Evolutionary conservation across 2,329 filamentous ascomycete genomes (phyloP).

Genomic region (Ceratocystis harringtonii): DNA sequence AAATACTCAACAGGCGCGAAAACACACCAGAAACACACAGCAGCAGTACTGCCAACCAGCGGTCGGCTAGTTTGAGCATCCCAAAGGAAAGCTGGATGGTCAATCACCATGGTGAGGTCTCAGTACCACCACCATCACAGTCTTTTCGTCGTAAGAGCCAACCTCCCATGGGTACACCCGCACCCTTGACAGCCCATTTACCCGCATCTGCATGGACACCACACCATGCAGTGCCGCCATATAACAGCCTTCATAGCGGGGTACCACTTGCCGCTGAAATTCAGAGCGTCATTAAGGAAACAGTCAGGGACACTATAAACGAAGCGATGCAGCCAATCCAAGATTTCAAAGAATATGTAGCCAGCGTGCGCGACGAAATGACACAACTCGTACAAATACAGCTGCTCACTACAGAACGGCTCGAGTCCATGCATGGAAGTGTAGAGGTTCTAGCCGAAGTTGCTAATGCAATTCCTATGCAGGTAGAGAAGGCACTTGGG

Average conservation of each 20-base stretch:
- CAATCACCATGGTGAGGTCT: neutral
- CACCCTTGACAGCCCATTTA: neutral
- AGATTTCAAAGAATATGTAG: neutral
- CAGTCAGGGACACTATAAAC: neutral
- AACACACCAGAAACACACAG: neutral
- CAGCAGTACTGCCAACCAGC: neutral
- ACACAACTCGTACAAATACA: neutral
- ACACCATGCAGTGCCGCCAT: neutral
- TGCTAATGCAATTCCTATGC: neutral
- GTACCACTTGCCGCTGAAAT: neutral
- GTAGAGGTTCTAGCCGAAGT: neutral
- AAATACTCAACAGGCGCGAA: neutral
- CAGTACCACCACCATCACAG: neutral
- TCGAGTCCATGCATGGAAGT: neutral
- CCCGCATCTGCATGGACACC: neutral
- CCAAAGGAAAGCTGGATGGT: neutral
- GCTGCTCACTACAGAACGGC: neutral
- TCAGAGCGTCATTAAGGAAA: neutral
- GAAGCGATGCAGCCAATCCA: slow-evolving; percentile 6
- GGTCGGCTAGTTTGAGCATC: neutral
- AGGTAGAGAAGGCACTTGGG: neutral
- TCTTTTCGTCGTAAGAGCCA: neutral
- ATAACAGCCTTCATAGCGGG: neutral
- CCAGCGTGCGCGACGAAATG: neutral
- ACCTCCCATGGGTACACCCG: neutral